Conservation (phyloP, 179 eudicot species). For the Amaranthus tricolor region DNA sequence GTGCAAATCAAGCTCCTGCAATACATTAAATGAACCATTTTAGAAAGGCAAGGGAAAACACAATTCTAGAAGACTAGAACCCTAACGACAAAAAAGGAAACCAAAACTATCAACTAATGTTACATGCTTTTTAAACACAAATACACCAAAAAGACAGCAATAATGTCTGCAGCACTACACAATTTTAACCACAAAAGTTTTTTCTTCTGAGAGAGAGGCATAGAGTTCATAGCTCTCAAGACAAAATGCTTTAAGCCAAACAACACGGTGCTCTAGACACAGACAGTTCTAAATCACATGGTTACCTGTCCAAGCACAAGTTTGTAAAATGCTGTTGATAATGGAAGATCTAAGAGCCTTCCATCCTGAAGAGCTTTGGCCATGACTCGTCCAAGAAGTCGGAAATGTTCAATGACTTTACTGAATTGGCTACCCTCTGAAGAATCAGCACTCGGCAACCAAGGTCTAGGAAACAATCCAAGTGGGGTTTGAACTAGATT, state of each 20-base stretch:
- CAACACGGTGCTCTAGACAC: not conserved
- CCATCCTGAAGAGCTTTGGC: conserved; percentile 99
- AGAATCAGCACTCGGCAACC: conserved; percentile 59
- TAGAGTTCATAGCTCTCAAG: not conserved
- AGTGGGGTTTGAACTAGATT: conserved; percentile 69
- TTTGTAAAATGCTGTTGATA: conserved; percentile 87
- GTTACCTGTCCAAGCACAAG: conserved; percentile 86
- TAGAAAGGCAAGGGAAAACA: conserved; percentile 2
- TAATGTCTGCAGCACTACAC: too few species aligned
- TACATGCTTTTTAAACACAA: too few species aligned
- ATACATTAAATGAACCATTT: conserved; percentile 10
- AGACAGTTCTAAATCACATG: not conserved
- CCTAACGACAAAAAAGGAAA: not conserved
- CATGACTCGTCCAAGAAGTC: conserved; percentile 90
- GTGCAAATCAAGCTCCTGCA: conserved; percentile 97
- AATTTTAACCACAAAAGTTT: not conserved
- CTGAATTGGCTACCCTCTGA: conserved; percentile 65
- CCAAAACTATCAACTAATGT: too few species aligned
- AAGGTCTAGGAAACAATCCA: conserved; percentile 97
- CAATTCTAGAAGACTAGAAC: not conserved
- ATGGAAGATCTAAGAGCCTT: conserved; percentile 83
- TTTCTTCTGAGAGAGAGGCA: not conserved
- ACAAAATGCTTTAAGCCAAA: not conserved
- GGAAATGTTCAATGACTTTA: conserved; percentile 71
- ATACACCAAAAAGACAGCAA: too few species aligned